Evolutionary conservation across 163 green algal species (phyloP).

Genomic region (Chloroidium sp.): DNA sequence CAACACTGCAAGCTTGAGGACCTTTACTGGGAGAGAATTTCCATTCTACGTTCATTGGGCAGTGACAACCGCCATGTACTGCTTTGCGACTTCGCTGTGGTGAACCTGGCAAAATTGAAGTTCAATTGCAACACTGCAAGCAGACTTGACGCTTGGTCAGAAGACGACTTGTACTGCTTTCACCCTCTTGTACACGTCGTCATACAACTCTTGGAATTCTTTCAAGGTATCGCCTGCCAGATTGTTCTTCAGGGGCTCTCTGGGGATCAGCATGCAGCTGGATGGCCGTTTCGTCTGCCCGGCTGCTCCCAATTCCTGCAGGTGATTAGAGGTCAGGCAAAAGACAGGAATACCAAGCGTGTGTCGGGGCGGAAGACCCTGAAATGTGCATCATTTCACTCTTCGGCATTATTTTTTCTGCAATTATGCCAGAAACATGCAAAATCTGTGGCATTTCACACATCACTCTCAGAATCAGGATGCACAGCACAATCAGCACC

Average conservation of each 20-base stretch:
- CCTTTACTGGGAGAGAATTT: neutral
- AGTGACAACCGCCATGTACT: neutral
- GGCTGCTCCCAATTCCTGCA: constrained; percentile 77
- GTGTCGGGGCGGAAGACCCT: neutral
- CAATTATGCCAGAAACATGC: neutral
- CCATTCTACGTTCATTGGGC: too few species aligned
- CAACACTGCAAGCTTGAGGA: neutral
- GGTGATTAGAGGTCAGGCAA: neutral
- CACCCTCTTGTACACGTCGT: constrained; percentile 16
- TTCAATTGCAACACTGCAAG: neutral
- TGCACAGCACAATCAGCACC: constrained; percentile 25
- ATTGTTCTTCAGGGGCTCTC: constrained; percentile 66
- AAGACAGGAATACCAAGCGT: neutral
- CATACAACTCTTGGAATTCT: constrained; percentile 43
- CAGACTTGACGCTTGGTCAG: neutral
- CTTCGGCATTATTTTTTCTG: neutral
- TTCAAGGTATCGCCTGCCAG: constrained; percentile 48
- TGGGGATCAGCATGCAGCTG: constrained; percentile 92
- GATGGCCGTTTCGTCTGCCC: constrained; percentile 92
- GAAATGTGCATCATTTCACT: neutral
- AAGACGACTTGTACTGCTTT: constrained; percentile 19
- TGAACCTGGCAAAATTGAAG: neutral
- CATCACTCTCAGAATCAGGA: neutral
- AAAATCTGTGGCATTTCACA: neutral
- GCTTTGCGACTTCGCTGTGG: neutral